Evolutionary conservation across 495 filamentous ascomycete species (phyloP).

Genomic region (Penicillium fimorum): DNA sequence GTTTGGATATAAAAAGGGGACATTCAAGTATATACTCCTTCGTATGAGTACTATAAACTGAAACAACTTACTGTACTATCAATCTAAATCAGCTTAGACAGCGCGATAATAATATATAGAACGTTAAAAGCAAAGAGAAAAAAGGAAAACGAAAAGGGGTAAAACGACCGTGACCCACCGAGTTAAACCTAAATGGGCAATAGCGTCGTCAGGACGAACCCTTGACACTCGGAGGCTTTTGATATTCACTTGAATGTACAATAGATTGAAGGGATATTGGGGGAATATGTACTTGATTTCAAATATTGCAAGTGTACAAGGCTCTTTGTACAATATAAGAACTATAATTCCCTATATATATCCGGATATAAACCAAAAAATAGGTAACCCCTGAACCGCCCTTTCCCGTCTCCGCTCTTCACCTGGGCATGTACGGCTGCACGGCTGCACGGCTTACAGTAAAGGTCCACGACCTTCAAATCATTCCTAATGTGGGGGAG

Average conservation of each 20-base stretch:
- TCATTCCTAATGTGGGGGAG: conserved; percentile 27
- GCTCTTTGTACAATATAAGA: neutral
- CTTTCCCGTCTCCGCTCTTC: conserved; percentile 29
- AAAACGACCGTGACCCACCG: neutral
- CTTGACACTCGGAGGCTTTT: conserved; percentile 1
- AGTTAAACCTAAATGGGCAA: conserved; percentile 3
- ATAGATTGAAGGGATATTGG: too few species aligned
- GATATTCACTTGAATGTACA: neutral
- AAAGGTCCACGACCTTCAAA: conserved; percentile 10
- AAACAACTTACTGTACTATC: neutral
- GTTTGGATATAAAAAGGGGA: neutral
- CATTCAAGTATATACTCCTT: neutral
- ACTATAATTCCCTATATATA: neutral
- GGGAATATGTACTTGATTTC: too few species aligned
- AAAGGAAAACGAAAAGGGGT: conserved; percentile 8
- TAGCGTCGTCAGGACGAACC: neutral
- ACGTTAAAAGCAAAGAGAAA: neutral
- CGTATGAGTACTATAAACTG: neutral
- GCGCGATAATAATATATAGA: conserved; percentile 1
- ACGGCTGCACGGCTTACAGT: conserved; percentile 14
- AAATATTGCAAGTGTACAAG: too few species aligned
- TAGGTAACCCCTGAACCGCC: conserved; percentile 32
- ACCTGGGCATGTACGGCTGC: neutral
- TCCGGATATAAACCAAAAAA: neutral
- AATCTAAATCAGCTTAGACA: neutral